phyloP scores from a whole-genome alignment of 2,329 filamentous ascomycete genomes.

The Colletotrichum neosansevieriae region DNA sequence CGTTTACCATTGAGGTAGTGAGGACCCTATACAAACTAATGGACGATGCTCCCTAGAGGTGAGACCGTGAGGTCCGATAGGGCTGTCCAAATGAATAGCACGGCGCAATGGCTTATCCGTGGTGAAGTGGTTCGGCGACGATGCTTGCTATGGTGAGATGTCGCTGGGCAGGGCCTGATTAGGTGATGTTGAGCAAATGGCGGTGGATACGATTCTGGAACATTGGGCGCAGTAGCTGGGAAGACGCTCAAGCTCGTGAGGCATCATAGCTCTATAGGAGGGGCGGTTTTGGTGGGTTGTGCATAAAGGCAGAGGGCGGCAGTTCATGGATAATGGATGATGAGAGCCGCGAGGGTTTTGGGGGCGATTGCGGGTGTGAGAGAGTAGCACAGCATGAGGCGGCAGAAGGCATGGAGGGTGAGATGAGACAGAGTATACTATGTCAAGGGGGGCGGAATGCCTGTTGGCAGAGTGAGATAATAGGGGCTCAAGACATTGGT shows the following conservation, averaged over 20 bases:
- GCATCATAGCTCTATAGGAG: slow-evolving; percentile 28
- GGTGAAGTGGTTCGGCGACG: not conserved
- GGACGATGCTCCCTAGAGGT: not conserved
- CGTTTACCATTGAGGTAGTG: no score
- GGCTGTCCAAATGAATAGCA: not conserved
- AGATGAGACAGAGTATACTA: slow-evolving; percentile 20
- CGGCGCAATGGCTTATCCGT: no score
- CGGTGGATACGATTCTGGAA: slow-evolving; percentile 20
- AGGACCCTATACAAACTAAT: not conserved
- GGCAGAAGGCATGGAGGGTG: slow-evolving; percentile 19
- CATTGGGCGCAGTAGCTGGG: slow-evolving; percentile 19
- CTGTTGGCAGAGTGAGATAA: not conserved
- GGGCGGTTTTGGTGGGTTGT: not conserved
- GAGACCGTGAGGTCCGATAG: not conserved
- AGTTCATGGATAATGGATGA: slow-evolving; percentile 23
- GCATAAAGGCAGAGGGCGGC: slow-evolving; percentile 27
- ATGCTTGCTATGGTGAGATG: not conserved
- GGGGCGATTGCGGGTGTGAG: slow-evolving; percentile 2
- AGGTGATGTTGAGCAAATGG: slow-evolving; percentile 14
- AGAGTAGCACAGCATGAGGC: slow-evolving; percentile 24
- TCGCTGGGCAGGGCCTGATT: not conserved
- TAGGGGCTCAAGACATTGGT: not conserved
- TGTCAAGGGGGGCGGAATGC: not conserved
- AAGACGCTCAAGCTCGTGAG: slow-evolving; percentile 20
- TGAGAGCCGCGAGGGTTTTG: slow-evolving; percentile 1